Evolutionary conservation across 2,329 filamentous ascomycete species (phyloP), one percentile per base, ranked within the genome.

Genomic region (Cladophialophora yegresii): DNA sequence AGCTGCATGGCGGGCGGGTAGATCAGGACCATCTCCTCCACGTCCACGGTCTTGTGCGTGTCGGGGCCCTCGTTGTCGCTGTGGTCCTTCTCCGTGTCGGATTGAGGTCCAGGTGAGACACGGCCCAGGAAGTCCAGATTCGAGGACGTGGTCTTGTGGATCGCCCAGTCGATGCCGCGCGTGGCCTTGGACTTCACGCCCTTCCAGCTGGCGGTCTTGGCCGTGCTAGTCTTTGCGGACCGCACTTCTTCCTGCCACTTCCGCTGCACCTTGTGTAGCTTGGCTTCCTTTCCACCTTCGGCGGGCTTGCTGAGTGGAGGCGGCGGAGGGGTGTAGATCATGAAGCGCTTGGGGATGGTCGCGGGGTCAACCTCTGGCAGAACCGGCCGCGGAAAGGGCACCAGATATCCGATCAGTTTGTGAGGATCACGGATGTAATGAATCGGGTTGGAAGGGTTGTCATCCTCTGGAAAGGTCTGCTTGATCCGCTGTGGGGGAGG

Each of bases 171-270:
- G 28, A 80, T 77, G 13, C 77, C 75, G 43, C 72, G 75, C 1
- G 77, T 79, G 4, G 75, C 76, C 59, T 73, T 75, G 57, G 77
- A 75, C 58, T 80, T 80, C 61, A 80, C 70, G 12, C 78, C 78
- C 61, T 78, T 76, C 77, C 77, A 81, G 43, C 74, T 76, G 4
- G 74, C 73, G 0, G 72, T 75, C 50, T 79, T 78, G n/a, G 75
- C 77, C 28, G 76, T 73, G 64, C 70, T 75, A 20, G 76, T 74
- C 61, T 80, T 80, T 2, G 79, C 79, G 43, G 73, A 73, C 4
- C 78, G 76, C 10, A 81, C 77, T 68, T 81, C 78, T 61, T 79
- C 75, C 69, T 80, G 76, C 79, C 79, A 81, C 71, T 78, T 78
- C 6, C 79, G 73, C 68, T 79, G 77, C 22, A 79, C 72, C 65